Conservation (phyloP, 208 protist species). For the Novymonas esmeraldas region DNA sequence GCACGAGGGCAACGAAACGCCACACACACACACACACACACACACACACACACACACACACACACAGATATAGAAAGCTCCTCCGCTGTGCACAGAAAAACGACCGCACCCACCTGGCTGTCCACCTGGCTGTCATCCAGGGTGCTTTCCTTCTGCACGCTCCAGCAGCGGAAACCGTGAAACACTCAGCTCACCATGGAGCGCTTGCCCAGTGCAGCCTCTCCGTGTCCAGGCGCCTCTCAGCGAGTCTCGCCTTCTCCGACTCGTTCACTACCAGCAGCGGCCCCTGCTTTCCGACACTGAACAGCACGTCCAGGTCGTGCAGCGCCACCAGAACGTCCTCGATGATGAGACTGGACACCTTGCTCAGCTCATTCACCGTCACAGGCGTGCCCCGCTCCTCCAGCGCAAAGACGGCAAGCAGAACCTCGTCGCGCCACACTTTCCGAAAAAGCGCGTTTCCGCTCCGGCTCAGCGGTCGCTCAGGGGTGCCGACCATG, state of each 20-base stretch:
- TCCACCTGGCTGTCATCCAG: too few relatives aligned
- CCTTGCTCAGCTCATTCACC: conserved; percentile 52
- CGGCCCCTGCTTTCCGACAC: conserved; percentile 46
- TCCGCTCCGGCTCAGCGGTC: conserved; percentile 59
- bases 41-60: too few relatives aligned
- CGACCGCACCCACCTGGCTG: too few relatives aligned
- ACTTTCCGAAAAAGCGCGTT: conserved; percentile 68
- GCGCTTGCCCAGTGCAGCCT: conserved; percentile 37
- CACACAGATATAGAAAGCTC: too few relatives aligned
- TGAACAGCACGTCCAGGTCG: conserved; percentile 57
- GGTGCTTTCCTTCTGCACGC: not conserved
- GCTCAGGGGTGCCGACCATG: conserved; percentile 65
- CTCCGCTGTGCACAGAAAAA: too few relatives aligned
- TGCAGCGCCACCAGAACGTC: conserved; percentile 65
- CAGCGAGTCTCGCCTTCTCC: conserved; percentile 3
- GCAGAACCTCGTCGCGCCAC: conserved; percentile 62
- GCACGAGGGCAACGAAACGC: too few relatives aligned
- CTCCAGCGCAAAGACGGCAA: conserved; percentile 51
- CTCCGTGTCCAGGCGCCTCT: conserved; percentile 22
- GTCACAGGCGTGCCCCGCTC: conserved; percentile 42
- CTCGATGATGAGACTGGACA: conserved; percentile 66
- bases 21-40: too few relatives aligned
- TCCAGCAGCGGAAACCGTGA: too few relatives aligned
- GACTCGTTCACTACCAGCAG: conserved; percentile 35
- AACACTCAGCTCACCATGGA: conserved; percentile 11